Evolutionary conservation across 2,329 filamentous ascomycete genomes (phyloP), one percentile per base, ranked within the genome.

Genomic region (Sporothrix brunneoviolacea): DNA sequence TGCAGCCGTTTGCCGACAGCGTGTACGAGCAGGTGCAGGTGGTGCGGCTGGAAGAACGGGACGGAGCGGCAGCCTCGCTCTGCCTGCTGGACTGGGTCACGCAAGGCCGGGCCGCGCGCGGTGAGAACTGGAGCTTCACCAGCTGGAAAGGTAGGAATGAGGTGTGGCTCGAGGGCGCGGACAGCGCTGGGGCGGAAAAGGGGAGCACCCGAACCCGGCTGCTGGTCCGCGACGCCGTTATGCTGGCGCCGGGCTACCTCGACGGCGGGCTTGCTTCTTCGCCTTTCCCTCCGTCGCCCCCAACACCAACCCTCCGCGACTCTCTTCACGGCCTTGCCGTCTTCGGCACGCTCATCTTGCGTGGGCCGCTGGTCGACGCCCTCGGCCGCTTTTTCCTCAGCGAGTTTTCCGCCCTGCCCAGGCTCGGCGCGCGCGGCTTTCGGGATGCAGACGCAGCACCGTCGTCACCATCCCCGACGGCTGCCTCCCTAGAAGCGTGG

Each of bases 71-170:
- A 10, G 19, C 12, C 2, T 82, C 84, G 36, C 69, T 97, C 13
- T 94, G 90, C 62, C 76, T 95, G 2, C 72, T 95, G 40, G 93
- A 98, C 66, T 98, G 93, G 93, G 90, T 97, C 7, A 94, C 84
- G 2, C 87, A 91, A 62, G 93, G 93, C 8, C 81, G 93, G 16
- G 80, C 76, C 4, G 91, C 93, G 4, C 80, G 87, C 41, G 91
- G 90, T 21, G 93, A 98, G 68, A 77, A 88, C 56, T 98, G 93
- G 93, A 84, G 83, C 58, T 83, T 96, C 54, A 71, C 77, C 51
- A 77, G 76, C 55, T 97, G 93, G 82, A 80, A 75, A 52, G 90
- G 89, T 9, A 78, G 86, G 57, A 97, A 96, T 63, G 93, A 98
- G 68, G 77, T 97, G n/a, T 91, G 86, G 82, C 24, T 46, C 7